Conservation (phyloP, 2,329 filamentous ascomycete genomes). For the Lecanoromycetidae sp. region DNA sequence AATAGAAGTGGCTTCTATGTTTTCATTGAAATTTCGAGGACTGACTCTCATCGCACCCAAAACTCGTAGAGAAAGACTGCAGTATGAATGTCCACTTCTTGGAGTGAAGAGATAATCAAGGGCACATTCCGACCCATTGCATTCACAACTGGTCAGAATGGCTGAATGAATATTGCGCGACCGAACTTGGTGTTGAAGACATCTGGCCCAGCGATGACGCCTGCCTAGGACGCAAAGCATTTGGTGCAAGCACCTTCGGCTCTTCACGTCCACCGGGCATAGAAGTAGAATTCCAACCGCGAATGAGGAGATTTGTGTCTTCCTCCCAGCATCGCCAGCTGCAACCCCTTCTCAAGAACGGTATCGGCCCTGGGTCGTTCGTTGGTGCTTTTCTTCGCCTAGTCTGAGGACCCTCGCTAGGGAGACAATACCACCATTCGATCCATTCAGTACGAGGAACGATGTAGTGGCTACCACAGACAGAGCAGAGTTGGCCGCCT, state of each 20-base stretch:
- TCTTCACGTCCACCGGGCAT: background rate
- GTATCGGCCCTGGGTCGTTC: constrained; percentile 26
- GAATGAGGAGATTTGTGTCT: constrained; percentile 14
- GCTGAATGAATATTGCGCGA: no score
- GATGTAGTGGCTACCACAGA: constrained; percentile 31
- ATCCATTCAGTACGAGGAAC: constrained; percentile 33
- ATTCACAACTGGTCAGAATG: no score
- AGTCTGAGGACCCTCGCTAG: constrained; percentile 25
- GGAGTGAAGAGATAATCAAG: no score
- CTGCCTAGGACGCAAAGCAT: no score
- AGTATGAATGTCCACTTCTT: no score
- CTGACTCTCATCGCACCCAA: no score
- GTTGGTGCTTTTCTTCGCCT: constrained; percentile 14
- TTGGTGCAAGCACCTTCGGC: background rate
- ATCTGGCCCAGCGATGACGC: no score
- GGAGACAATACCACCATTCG: constrained; percentile 24
- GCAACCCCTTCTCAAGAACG: constrained; percentile 31
- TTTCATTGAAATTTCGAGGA: no score
- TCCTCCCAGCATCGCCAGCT: constrained; percentile 29
- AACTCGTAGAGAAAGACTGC: no score
- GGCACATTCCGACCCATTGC: no score
- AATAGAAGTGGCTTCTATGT: no score
- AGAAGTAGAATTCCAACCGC: constrained; percentile 20
- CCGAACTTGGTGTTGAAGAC: no score
- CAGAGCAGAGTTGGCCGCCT: constrained; percentile 30